Percentiles rank a stretch among this genome's conserved stretches.
phyloP scores from a whole-genome alignment of 1,284 basidiomycete species.

The Porogramme epimiltina region DNA sequence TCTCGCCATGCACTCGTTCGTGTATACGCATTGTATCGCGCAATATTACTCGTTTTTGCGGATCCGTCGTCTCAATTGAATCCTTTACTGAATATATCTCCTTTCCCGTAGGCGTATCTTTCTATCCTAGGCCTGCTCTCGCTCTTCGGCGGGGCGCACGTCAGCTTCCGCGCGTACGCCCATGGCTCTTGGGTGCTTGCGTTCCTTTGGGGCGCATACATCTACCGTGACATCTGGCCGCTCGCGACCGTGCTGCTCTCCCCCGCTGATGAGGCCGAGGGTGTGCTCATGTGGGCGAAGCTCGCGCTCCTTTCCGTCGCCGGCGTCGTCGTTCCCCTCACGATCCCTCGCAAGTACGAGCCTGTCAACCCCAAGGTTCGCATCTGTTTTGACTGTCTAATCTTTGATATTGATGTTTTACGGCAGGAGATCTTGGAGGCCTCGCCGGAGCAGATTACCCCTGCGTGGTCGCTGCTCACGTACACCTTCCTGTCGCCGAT shows the following conservation, averaged over 20 bases:
- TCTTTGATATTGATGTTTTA: too few species aligned
- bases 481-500: slow-evolving; percentile 35
- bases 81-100: too few species aligned
- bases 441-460: slow-evolving; percentile 40
- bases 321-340: slow-evolving; percentile 44
- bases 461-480: slow-evolving; percentile 29
- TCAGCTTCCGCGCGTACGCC: slow-evolving; percentile 3
- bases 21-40: too few species aligned
- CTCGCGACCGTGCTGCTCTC: slow-evolving; percentile 41
- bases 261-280: slow-evolving; percentile 41
- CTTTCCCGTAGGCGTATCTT: slow-evolving; percentile 10
- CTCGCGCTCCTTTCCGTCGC: slow-evolving; percentile 42
- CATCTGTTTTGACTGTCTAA: not conserved
- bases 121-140: not conserved
- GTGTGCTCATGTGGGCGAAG: slow-evolving; percentile 36
- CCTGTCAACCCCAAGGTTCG: slow-evolving; percentile 42
- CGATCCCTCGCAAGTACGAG: slow-evolving; percentile 45
- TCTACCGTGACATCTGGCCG: slow-evolving; percentile 54
- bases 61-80: too few species aligned
- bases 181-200: slow-evolving; percentile 15
- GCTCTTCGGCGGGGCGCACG: not conserved
- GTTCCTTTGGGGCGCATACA: slow-evolving; percentile 39
- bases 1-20: too few species aligned
- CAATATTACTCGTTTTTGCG: too few species aligned
- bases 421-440: slow-evolving; percentile 27